Conservation (phyloP, 2,329 filamentous ascomycete genomes). For the Aspergillus neoniger region DNA sequence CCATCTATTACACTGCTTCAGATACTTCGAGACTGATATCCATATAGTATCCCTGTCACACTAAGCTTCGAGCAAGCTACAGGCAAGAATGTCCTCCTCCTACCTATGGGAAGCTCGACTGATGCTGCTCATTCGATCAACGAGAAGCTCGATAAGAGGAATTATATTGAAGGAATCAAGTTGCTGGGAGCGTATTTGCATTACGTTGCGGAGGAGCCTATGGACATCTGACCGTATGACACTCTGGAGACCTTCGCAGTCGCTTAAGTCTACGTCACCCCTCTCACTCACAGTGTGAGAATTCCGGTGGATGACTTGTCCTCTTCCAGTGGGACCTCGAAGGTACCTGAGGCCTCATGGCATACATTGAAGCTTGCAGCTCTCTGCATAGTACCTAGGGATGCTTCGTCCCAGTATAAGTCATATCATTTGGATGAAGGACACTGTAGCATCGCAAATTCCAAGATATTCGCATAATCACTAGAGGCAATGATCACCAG, state of each 20-base stretch:
- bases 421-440: background rate
- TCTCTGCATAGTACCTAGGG: background rate
- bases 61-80: slow-evolving; percentile 97
- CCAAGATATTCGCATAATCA: background rate
- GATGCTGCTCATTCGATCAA: slow-evolving; percentile 98
- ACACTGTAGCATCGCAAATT: background rate
- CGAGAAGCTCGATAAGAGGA: slow-evolving; percentile 94
- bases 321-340: background rate
- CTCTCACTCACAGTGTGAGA: background rate
- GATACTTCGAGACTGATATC: slow-evolving; percentile 25
- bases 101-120: slow-evolving; percentile 97
- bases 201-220: slow-evolving; percentile 89
- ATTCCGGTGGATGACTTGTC: background rate
- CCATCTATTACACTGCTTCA: slow-evolving; percentile 4
- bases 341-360: too few relatives aligned
- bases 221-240: slow-evolving; percentile 22
- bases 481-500: background rate
- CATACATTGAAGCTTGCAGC: background rate
- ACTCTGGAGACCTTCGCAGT: background rate
- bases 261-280: background rate
- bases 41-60: slow-evolving; percentile 85
- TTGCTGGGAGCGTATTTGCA: slow-evolving; percentile 91
- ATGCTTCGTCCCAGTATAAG: too few relatives aligned
- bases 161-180: slow-evolving; percentile 99
- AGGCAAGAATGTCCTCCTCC: slow-evolving; percentile 91